phyloP scores from a whole-genome alignment of 2,329 filamentous ascomycete genomes.

The Botrytis pseudocinerea region DNA sequence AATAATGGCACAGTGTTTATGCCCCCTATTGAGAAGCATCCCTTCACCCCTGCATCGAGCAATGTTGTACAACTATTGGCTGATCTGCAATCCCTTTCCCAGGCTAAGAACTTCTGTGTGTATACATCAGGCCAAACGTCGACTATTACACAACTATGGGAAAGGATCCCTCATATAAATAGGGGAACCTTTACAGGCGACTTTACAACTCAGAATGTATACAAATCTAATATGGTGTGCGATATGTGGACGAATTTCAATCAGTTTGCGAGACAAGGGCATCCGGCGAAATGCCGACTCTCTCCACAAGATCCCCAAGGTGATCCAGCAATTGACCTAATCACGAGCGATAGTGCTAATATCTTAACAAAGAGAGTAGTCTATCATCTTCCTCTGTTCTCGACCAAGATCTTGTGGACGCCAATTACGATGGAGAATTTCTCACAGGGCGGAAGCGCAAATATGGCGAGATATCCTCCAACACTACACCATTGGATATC shows the following conservation, averaged over 20 bases:
- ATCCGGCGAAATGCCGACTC: neutral
- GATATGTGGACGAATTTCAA: conserved; percentile 13
- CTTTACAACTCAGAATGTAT: conserved; percentile 11
- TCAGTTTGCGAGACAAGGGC: no score
- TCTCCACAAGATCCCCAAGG: neutral
- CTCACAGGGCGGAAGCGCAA: neutral
- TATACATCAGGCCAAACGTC: neutral
- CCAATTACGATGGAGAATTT: conserved; percentile 1
- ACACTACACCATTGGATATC: neutral
- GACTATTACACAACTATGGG: neutral
- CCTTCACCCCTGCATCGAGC: no score
- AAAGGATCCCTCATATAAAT: neutral
- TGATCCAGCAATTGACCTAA: no score
- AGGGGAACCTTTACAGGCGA: conserved; percentile 7
- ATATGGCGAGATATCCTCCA: neutral
- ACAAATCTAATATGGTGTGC: neutral
- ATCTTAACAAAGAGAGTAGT: no score
- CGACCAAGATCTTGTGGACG: neutral
- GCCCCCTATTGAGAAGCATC: no score
- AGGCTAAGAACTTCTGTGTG: no score
- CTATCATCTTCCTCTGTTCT: neutral
- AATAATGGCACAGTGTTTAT: no score
- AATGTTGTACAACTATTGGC: no score
- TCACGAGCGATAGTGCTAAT: no score
- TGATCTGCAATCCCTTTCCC: no score